A percentile compares a stretch with the other conserved stretches of the same genome.
Conservation (phyloP, 1,139 yeast species). For the Yarrowia galli region DNA sequence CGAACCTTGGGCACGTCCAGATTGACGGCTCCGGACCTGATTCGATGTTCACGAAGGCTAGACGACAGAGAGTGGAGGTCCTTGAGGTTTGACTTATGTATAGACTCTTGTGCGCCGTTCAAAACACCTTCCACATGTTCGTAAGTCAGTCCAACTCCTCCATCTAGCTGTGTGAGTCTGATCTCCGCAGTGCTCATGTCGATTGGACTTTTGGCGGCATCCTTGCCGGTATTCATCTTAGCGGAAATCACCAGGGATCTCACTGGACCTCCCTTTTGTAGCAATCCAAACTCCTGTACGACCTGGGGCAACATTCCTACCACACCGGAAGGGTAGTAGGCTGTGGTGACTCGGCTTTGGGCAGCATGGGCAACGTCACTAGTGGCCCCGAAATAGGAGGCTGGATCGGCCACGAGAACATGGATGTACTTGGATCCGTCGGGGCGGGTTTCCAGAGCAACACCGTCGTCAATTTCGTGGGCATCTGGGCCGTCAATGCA, state of each 20-base stretch:
- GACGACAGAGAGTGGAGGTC: constrained; percentile 4
- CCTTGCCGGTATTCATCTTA: not conserved
- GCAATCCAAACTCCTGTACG: constrained; percentile 42
- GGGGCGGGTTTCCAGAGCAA: constrained; percentile 60
- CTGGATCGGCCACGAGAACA: constrained; percentile 89
- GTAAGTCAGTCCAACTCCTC: constrained; percentile 18
- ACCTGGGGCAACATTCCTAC: constrained; percentile 79
- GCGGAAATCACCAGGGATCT: constrained; percentile 22
- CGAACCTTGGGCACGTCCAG: constrained; percentile 40
- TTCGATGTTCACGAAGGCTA: constrained; percentile 1
- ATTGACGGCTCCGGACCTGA: constrained; percentile 41
- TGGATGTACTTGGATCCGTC: constrained; percentile 57
- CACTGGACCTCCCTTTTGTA: constrained; percentile 15
- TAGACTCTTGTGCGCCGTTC: not conserved
- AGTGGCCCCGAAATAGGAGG: constrained; percentile 60
- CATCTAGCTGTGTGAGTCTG: not conserved
- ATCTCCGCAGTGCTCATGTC: not conserved
- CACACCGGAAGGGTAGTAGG: constrained; percentile 74
- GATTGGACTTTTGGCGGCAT: not conserved
- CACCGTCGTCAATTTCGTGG: constrained; percentile 93
- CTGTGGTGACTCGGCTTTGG: constrained; percentile 66
- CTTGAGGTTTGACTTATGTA: not conserved
- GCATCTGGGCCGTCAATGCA: constrained; percentile 87
- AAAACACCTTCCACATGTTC: constrained; percentile 8
- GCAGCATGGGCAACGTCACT: constrained; percentile 67